phyloP scores from a whole-genome alignment of 176 grass and related monocot species.

The Rhynchospora breviuscula region DNA sequence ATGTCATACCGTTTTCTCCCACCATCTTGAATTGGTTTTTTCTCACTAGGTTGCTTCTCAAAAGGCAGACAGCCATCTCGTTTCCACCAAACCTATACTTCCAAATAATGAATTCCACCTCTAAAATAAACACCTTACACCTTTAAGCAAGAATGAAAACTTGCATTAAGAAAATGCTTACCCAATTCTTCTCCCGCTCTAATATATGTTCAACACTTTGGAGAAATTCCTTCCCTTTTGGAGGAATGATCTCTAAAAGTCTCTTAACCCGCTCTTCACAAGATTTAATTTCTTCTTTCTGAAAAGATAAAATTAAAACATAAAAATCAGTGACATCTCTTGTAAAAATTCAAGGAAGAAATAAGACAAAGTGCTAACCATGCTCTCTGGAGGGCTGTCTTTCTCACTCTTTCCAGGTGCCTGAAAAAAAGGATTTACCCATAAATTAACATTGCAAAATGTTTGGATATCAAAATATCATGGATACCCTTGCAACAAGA shows the following conservation, averaged over 20 bases:
- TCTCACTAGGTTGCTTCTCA: constrained; percentile 75
- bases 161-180: constrained; percentile 25
- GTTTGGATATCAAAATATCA: not conserved
- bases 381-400: constrained; percentile 58
- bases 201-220: constrained; percentile 95
- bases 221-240: constrained; percentile 94
- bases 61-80: constrained; percentile 82
- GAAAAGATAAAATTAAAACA: not conserved
- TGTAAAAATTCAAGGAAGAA: constrained; percentile 9
- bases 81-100: constrained; percentile 94
- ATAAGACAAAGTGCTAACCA: constrained; percentile 50
- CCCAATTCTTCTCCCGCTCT: constrained; percentile 97
- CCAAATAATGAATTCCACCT: constrained; percentile 11
- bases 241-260: constrained; percentile 87
- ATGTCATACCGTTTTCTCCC: constrained; percentile 63
- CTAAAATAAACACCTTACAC: not conserved
- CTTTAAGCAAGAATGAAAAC: not conserved
- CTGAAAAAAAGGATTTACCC: constrained; percentile 38
- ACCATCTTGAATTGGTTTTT: constrained; percentile 60
- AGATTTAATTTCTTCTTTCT: constrained; percentile 97
- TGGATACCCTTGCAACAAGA: constrained; percentile 10
- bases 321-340: not conserved
- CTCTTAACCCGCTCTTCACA: constrained; percentile 92
- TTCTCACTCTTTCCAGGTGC: constrained; percentile 98
- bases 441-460: not conserved